phyloP scores from a whole-genome alignment of 441 rosid species.

The Gossypium davidsonii region DNA sequence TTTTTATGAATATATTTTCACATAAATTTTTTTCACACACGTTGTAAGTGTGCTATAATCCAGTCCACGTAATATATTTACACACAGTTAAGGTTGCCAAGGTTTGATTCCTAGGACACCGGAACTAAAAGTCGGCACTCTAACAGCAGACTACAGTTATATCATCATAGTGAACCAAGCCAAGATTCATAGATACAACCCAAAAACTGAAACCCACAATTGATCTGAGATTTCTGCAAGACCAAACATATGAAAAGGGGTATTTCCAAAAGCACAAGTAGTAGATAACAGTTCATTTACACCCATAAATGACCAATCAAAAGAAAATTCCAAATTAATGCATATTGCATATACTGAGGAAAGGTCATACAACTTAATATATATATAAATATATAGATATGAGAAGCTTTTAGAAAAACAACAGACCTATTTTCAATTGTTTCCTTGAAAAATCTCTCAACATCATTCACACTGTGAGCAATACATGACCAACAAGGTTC shows the following conservation, averaged over 20 bases:
- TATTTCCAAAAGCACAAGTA: neutral
- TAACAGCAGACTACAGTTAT: neutral
- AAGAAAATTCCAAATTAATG: neutral
- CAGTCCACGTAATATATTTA: too few relatives aligned
- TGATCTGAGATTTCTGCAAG: neutral
- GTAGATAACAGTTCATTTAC: neutral
- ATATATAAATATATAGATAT: neutral
- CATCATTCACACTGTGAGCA: constrained; percentile 52
- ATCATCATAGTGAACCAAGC: neutral
- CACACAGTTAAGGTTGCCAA: neutral
- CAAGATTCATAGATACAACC: neutral
- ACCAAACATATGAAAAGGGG: neutral
- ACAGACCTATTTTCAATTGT: constrained; percentile 78
- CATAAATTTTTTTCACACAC: too few relatives aligned
- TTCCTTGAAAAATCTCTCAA: constrained; percentile 77
- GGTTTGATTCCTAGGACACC: neutral
- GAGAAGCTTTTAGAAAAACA: too few relatives aligned
- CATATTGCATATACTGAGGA: neutral
- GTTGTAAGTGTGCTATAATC: too few relatives aligned
- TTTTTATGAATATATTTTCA: too few relatives aligned
- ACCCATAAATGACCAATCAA: neutral
- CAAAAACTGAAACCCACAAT: neutral
- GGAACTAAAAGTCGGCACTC: neutral
- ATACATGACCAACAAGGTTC: constrained; percentile 76
- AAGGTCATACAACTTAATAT: neutral